Evolutionary conservation across 768 basidiomycete species (phyloP).

Genomic region (Trametes meyenii): DNA sequence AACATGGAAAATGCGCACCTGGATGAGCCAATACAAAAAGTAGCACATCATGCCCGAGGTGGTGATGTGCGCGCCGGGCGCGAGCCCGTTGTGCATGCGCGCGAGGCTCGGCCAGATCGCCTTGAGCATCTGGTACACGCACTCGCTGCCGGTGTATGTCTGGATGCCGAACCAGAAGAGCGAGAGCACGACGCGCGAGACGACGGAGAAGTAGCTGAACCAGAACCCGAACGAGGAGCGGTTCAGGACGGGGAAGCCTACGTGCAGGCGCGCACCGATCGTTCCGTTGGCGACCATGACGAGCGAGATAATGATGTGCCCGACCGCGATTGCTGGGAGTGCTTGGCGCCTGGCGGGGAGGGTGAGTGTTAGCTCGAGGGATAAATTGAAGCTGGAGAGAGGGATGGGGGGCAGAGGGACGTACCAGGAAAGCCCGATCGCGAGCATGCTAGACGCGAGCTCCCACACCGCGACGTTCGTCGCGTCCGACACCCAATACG

Average conservation of each 20-base stretch:
- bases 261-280: conserved; percentile 73
- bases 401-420: conserved; percentile 11
- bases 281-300: conserved; percentile 81
- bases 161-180: conserved; percentile 86
- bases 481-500: conserved; percentile 53
- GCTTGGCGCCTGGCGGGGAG: conserved; percentile 57
- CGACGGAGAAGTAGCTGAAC: conserved; percentile 84
- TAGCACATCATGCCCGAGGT: conserved; percentile 74
- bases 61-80: conserved; percentile 61
- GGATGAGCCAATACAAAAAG: conserved; percentile 76
- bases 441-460: conserved; percentile 74
- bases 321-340: conserved; percentile 68
- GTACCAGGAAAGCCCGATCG: conserved; percentile 72
- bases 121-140: conserved; percentile 79
- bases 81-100: conserved; percentile 64
- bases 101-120: conserved; percentile 81
- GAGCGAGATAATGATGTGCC: conserved; percentile 70
- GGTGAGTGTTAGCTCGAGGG: not conserved
- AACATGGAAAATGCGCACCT: conserved; percentile 15
- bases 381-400: not conserved
- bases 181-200: conserved; percentile 73
- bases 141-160: conserved; percentile 64
- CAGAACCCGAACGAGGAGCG: conserved; percentile 89
- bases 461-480: conserved; percentile 46
- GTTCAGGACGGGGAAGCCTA: conserved; percentile 79